phyloP scores from a whole-genome alignment of 2,329 filamentous ascomycete species.

The Xylaria sp. region DNA sequence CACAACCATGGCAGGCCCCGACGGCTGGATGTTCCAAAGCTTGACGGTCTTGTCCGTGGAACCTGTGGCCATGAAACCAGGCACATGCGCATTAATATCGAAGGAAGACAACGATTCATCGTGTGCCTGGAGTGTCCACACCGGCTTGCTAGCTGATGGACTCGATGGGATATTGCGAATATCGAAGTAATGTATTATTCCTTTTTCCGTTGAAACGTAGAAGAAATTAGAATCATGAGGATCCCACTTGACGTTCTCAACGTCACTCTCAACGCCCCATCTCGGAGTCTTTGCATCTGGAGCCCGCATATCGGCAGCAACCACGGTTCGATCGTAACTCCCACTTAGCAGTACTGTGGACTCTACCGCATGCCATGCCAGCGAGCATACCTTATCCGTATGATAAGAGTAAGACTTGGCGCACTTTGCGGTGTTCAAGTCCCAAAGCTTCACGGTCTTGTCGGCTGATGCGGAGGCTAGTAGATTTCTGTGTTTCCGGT shows the following conservation, averaged over 20 bases:
- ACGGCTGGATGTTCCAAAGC: conserved; percentile 88
- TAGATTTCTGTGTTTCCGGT: conserved; percentile 92
- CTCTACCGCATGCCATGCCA: conserved; percentile 91
- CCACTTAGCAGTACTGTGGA: conserved; percentile 91
- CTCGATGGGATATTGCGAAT: conserved; percentile 78
- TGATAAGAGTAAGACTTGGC: conserved; percentile 97
- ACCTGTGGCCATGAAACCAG: conserved; percentile 92
- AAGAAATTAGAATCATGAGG: conserved; percentile 93
- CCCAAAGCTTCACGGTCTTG: conserved; percentile 98
- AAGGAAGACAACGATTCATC: conserved; percentile 92
- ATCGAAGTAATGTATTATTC: conserved; percentile 93
- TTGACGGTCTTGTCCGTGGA: conserved; percentile 96
- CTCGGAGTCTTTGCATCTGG: conserved; percentile 83
- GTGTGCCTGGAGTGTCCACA: conserved; percentile 97
- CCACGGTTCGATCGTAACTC: conserved; percentile 93
- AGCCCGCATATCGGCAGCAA: conserved; percentile 96
- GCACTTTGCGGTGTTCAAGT: conserved; percentile 89
- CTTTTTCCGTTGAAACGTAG: conserved; percentile 93
- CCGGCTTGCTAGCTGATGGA: conserved; percentile 80
- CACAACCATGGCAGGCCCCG: conserved; percentile 89
- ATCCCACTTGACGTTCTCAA: conserved; percentile 93
- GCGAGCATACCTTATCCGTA: conserved; percentile 96
- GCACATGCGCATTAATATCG: conserved; percentile 89
- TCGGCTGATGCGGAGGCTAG: conserved; percentile 95
- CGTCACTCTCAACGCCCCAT: conserved; percentile 96